Evolutionary conservation across 768 basidiomycete species (phyloP).

Genomic region (Rickenella mellea): DNA sequence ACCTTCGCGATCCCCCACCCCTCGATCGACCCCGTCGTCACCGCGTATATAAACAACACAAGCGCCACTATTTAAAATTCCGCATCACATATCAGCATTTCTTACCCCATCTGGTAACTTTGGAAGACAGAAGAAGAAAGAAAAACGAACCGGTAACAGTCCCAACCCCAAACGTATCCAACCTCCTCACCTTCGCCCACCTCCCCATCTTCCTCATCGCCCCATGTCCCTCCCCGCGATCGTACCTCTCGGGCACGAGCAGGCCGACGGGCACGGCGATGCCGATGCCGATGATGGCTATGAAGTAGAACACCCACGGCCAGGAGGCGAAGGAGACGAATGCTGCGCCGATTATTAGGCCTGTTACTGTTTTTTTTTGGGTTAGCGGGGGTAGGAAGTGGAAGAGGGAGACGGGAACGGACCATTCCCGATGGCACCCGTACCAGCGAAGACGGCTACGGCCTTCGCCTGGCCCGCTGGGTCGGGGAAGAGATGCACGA

Average conservation of each 20-base stretch:
- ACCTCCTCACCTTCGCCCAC: too few relatives aligned
- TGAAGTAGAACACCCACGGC: slow-evolving; percentile 43
- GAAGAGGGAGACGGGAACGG: slow-evolving; percentile 1
- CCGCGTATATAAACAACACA: slow-evolving; percentile 24
- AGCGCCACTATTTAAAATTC: slow-evolving; percentile 22
- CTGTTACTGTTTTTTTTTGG: too few relatives aligned
- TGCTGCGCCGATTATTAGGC: slow-evolving; percentile 35
- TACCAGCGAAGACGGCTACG: slow-evolving; percentile 35
- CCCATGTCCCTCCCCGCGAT: too few relatives aligned
- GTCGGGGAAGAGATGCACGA: slow-evolving; percentile 41
- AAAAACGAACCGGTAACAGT: too few relatives aligned
- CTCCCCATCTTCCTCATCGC: too few relatives aligned
- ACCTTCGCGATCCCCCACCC: slow-evolving; percentile 41
- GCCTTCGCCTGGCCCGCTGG: slow-evolving; percentile 37
- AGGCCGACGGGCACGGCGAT: slow-evolving; percentile 22
- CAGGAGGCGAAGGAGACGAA: slow-evolving; percentile 31
- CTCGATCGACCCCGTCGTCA: slow-evolving; percentile 34
- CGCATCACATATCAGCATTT: too few relatives aligned
- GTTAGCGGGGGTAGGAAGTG: background rate
- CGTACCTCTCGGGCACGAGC: too few relatives aligned
- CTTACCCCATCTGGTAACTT: too few relatives aligned
- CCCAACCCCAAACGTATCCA: slow-evolving; percentile 27
- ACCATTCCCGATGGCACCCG: slow-evolving; percentile 38
- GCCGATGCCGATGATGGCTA: slow-evolving; percentile 27
- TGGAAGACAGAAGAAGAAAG: too few relatives aligned